These are phyloP conservation scores for Backusella morwellensis DNA, from an alignment of 192 early-diverging fungal species.

Conservation along the genomic window DNA sequence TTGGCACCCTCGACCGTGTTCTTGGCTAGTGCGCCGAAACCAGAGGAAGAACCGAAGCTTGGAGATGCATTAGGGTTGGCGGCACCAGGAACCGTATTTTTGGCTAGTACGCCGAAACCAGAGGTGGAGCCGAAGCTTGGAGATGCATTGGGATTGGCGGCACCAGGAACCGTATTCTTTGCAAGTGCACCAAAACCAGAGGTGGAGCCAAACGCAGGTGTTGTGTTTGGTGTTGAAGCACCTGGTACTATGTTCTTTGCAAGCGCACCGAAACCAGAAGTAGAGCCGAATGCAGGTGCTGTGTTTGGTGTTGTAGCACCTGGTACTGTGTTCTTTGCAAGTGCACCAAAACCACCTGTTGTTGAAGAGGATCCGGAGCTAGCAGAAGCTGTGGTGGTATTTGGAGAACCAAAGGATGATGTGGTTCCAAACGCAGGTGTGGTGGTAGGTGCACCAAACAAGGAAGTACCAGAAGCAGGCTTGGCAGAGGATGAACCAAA, in stretches of 20 bases:
- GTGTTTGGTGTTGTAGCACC: not conserved
- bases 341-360: constrained; percentile 21
- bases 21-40: constrained; percentile 17
- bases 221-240: not conserved
- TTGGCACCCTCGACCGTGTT: not conserved
- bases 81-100: not conserved
- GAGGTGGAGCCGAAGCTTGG: constrained; percentile 8
- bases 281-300: constrained; percentile 10
- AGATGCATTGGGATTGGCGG: not conserved
- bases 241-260: not conserved
- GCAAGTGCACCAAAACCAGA: not conserved
- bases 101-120: constrained; percentile 14
- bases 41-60: constrained; percentile 7
- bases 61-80: not conserved
- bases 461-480: not conserved
- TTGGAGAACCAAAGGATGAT: not conserved
- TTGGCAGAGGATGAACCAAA: not conserved
- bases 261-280: not conserved
- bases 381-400: constrained; percentile 1
- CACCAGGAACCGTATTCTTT: not conserved
- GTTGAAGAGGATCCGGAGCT: not conserved
- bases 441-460: not conserved
- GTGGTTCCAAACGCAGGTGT: not conserved
- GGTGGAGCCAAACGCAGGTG: constrained; percentile 13
- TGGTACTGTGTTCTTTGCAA: not conserved